Conservation (phyloP, 192 early-diverging fungal genomes). For the Coemansia sp. region DNA sequence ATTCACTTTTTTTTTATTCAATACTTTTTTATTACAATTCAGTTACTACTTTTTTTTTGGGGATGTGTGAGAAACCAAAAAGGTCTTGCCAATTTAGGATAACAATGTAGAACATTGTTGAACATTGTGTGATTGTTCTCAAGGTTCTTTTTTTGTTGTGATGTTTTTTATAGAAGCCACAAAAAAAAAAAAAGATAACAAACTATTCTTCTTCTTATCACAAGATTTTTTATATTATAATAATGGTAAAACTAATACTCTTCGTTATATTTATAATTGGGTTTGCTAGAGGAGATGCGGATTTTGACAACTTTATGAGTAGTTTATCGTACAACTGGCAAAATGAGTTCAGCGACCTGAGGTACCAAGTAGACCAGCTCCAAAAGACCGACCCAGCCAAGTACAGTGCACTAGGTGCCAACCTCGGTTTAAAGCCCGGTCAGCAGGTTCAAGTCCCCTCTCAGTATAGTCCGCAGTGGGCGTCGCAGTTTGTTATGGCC, state of each 20-base stretch:
- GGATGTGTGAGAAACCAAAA: background rate
- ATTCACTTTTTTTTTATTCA: background rate
- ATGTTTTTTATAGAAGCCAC: no score
- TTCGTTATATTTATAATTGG: background rate
- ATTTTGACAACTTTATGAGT: conserved; percentile 36
- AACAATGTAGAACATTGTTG: background rate
- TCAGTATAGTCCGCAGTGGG: conserved; percentile 35
- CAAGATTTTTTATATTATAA: background rate
- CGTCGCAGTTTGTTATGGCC: conserved; percentile 48
- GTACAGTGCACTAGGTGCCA: conserved; percentile 38
- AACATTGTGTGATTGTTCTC: no score
- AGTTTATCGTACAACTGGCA: conserved; percentile 57
- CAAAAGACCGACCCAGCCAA: conserved; percentile 42
- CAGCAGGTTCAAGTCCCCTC: conserved; percentile 36
- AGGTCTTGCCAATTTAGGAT: background rate
- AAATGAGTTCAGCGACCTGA: conserved; percentile 48
- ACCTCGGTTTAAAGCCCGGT: conserved; percentile 38
- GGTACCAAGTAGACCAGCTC: conserved; percentile 48
- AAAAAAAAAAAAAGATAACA: background rate
- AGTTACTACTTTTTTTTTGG: no score
- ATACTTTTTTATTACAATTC: background rate
- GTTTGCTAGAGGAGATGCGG: background rate
- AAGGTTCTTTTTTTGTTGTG: no score
- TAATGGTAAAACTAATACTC: background rate
- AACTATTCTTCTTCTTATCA: background rate